Evolutionary conservation across 495 filamentous ascomycete genomes (phyloP).

Genomic region (Cercophora scortea): DNA sequence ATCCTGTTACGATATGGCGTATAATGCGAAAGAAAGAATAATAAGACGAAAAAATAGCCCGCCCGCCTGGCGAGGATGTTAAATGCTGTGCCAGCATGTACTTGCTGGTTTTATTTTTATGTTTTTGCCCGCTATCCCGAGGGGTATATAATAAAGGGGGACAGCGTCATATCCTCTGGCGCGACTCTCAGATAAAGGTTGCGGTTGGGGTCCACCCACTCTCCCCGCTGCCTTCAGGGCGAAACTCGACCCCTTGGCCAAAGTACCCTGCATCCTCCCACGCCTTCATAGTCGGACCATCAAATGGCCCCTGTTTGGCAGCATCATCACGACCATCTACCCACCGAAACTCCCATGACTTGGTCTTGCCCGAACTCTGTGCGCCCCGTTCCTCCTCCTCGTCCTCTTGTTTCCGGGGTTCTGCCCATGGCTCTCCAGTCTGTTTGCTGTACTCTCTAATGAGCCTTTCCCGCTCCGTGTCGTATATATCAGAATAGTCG

Average conservation of each 20-base stretch:
- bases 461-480: constrained; percentile 75
- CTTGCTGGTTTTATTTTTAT: not conserved
- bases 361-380: constrained; percentile 12
- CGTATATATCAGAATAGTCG: constrained; percentile 82
- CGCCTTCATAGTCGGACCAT: constrained; percentile 70
- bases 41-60: not conserved
- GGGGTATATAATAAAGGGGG: not conserved
- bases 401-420: constrained; percentile 26
- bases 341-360: constrained; percentile 90
- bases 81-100: not conserved
- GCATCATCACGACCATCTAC: constrained; percentile 78
- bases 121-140: not conserved
- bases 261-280: constrained; percentile 93
- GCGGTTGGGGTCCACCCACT: constrained; percentile 53
- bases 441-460: constrained; percentile 79
- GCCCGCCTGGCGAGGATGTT: not conserved
- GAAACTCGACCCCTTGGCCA: constrained; percentile 86
- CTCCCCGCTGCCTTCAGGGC: constrained; percentile 46
- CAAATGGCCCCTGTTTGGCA: constrained; percentile 77
- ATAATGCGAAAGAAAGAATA: constrained; percentile 5
- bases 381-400: constrained; percentile 9
- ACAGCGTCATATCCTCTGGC: not conserved
- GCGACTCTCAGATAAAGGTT: constrained; percentile 45
- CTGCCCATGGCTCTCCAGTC: constrained; percentile 86
- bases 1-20: not conserved